Evolutionary conservation across 2,329 filamentous ascomycete species (phyloP).

Genomic region (Fusarium cyanostomum): DNA sequence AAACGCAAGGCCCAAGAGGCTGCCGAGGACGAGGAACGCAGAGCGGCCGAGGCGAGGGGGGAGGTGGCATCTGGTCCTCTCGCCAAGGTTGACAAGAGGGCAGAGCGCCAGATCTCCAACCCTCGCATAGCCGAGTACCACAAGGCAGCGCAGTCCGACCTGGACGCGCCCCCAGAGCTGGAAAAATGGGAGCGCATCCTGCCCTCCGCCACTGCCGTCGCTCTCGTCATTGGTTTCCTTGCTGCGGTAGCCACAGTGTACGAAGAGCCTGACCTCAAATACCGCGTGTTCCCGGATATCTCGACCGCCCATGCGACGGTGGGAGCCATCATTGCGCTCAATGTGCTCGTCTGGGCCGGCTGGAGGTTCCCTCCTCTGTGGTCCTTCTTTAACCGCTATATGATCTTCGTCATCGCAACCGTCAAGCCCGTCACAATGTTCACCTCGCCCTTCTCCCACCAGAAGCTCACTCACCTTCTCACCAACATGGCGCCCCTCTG

Average conservation of each 20-base stretch:
- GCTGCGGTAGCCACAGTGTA: slow-evolving; percentile 60
- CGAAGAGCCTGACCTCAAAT: slow-evolving; percentile 60
- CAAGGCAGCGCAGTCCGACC: slow-evolving; percentile 59
- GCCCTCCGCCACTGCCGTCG: slow-evolving; percentile 61
- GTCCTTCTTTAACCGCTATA: slow-evolving; percentile 73
- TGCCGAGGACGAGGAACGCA: slow-evolving; percentile 53
- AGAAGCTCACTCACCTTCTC: slow-evolving; percentile 66
- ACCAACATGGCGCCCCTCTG: slow-evolving; percentile 73
- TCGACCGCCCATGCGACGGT: slow-evolving; percentile 72
- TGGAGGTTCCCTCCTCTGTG: slow-evolving; percentile 75
- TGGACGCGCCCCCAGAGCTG: slow-evolving; percentile 63
- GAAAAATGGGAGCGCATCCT: slow-evolving; percentile 61
- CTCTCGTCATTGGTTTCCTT: slow-evolving; percentile 56
- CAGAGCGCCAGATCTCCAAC: slow-evolving; percentile 52
- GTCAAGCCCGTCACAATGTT: slow-evolving; percentile 70
- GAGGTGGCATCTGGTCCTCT: slow-evolving; percentile 52
- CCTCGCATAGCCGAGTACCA: slow-evolving; percentile 52
- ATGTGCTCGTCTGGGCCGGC: slow-evolving; percentile 63
- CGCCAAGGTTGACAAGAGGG: slow-evolving; percentile 49
- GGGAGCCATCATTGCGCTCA: slow-evolving; percentile 67
- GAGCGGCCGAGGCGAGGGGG: slow-evolving; percentile 54
- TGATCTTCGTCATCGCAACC: slow-evolving; percentile 71
- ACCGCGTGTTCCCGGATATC: slow-evolving; percentile 67
- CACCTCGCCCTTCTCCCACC: slow-evolving; percentile 75
- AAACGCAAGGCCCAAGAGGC: slow-evolving; percentile 59